Base-by-base conservation (phyloP, 2,329 filamentous ascomycete genomes). In the Alternaria conjuncta region DNA sequence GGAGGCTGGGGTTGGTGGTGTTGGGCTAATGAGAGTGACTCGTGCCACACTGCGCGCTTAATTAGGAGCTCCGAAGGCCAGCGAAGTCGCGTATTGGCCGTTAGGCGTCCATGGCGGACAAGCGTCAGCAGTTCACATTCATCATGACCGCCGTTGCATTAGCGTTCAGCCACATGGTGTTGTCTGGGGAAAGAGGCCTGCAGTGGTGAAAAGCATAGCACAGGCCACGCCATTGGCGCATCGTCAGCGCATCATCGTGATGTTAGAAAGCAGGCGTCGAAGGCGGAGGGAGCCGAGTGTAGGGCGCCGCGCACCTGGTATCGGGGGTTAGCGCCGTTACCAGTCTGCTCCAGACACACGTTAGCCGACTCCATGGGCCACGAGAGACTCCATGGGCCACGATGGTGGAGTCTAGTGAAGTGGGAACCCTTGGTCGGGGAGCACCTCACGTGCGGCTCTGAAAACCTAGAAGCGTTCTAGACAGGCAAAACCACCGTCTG, bases 361-460 rank as follows among this genome's bases (percentile, higher is more conserved):
- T 53, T 53, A 53, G 49, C 49, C 49, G 20, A 23, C 18, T 36
- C 28, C 49, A 53, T 53, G 49, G 49, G 49, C 49, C 20, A 36
- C 49, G 20, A 36, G 15, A 36, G 49, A 53, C 49, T 53, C 49
- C 20, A 25, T 36, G 49, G 49, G 49, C 49, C 28, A 53, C 28
- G 8, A 53, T 53, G 49, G 49, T 53, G 49, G 49, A 20, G 49
- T 53, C 30, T 53, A n/a, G 28, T 41, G 12, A 41, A 41, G 49
- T 53, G 49, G 49, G 49, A 53, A 53, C 49, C 30, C 20, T 11
- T 36, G 28, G 49, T 53, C 49, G 49, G 49, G 49, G 49, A 53
- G 36, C 49, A 32, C 49, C 49, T 53, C 49, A 53, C 49, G 49
- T 53, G 49, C 30, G 20, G 49, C 49, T 53, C 49, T 53, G 49